These are phyloP conservation scores for Gossypium mustelinum DNA, from an alignment of 345 rosid species.

Conservation along the genomic window DNA sequence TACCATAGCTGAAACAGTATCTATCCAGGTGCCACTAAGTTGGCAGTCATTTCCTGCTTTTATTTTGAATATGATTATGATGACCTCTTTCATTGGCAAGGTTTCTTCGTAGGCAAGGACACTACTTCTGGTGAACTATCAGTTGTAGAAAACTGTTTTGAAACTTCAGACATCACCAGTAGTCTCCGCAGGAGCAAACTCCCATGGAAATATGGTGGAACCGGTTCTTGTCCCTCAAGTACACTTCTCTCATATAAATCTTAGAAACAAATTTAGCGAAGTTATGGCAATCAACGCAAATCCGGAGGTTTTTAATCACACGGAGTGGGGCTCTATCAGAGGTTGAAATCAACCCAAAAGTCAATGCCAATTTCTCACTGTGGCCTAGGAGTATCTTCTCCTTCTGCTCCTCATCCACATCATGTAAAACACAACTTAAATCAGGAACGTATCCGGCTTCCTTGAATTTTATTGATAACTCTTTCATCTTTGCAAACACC, in stretches of 20 bases:
- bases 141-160: not conserved
- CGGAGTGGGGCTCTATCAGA: slow-evolving; percentile 46
- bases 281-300: slow-evolving; percentile 86
- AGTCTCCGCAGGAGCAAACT: slow-evolving; percentile 75
- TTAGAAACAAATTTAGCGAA: slow-evolving; percentile 73
- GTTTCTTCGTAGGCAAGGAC: not conserved
- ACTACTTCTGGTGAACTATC: not conserved
- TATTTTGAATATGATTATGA: not conserved
- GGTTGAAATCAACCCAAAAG: slow-evolving; percentile 62
- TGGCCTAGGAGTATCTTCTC: slow-evolving; percentile 77
- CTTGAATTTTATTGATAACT: slow-evolving; percentile 50
- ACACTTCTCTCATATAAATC: slow-evolving; percentile 50
- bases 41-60: not conserved
- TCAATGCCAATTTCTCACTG: slow-evolving; percentile 85
- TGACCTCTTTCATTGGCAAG: not conserved
- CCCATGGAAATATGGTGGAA: slow-evolving; percentile 62
- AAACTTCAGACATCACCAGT: slow-evolving; percentile 48
- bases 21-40: not conserved
- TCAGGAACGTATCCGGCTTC: slow-evolving; percentile 83
- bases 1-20: not conserved
- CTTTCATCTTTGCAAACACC: slow-evolving; percentile 47
- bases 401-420: slow-evolving; percentile 91
- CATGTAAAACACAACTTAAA: slow-evolving; percentile 68
- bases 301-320: slow-evolving; percentile 75
- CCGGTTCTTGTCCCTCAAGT: slow-evolving; percentile 71